Base-by-base conservation (phyloP, 345 rosid species). In the Eucalyptus microcorys region DNA sequence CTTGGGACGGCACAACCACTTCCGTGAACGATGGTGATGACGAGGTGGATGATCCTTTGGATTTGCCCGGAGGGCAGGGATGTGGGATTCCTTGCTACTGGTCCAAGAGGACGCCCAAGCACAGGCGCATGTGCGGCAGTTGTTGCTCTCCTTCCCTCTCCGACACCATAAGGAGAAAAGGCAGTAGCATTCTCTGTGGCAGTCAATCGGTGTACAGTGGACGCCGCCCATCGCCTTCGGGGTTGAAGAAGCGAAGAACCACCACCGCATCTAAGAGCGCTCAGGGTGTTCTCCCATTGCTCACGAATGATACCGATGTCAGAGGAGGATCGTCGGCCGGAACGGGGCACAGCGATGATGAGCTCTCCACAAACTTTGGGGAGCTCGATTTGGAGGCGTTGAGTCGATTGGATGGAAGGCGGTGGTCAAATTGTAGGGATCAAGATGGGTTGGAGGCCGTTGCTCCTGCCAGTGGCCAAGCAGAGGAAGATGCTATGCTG, bases 41-140 rank as follows among this genome's bases (percentile, higher is more conserved):
- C 43, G 98, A 94, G 90, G 91, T 92, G 89, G 98, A 94, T 91
- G 98, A 95, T 91, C 92, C 93, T 88, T 89, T 97, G 91, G 98
- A 98, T 91, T 93, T 98, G 81, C 97, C 97, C 7, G 98, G 96
- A 87, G 93, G 95, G 50, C 97, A 93, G 90, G 99, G 99, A 34
- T 98, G 99, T 90, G 99, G 99, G 37, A 97, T 98, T 89, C 97
- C 99, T 34, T 96, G 98, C 91, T 98, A 96, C 88, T 97, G 99
- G 98, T 93, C 97, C 2, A 98, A 92, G 92, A 95, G 96, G 91
- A 94, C 96, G 2, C 94, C 96, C 32, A 95, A 94, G 92, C 97
- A 95, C 90, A 93, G 96, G 91, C 95, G 95, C 49, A 91, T 80
- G 42, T 96, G 97, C 64, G 90, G 96, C 87, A 96, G 97, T 89